Base-by-base conservation (phyloP, 306 rosid species). In the Cyclanthera cordifolia region DNA sequence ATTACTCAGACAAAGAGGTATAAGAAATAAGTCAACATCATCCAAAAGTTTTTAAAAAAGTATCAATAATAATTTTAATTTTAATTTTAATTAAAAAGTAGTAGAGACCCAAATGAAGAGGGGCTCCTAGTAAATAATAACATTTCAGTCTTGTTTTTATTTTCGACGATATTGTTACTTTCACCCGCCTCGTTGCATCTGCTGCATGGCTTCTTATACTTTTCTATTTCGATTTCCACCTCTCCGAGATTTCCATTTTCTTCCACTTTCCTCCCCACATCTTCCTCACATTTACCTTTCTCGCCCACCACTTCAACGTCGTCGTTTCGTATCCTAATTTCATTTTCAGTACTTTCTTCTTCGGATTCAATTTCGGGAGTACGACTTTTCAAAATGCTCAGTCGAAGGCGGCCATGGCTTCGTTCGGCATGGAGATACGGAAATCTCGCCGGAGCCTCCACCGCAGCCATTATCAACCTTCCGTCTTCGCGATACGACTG, bases 391-490 rank as follows among this genome's bases (percentile, higher is more conserved):
- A 77, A 73, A 72, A 93, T 65, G 74, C 79, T 53, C 14, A 94
- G 84, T 72, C 94, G 86, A 47, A 94, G 96, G 79, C 97, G 95
- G 79, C 99, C 99, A 41, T 94, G 79, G 81, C 88, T 88, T 25
- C 97, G 70, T 30, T 90, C 90, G 39, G 87, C 90, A 27, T 71
- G 82, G 69, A 94, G 85, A 37, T 80, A 87, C 9, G 82, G 68
- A 4, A 59, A 21, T 46, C 61, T 79, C 16, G 76, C 48, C 37
- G 95, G 84, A 71, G 75, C 75, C 82, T 81, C 83, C 25, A 90
- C 84, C 17, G 85, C 90, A 51, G 82, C 77, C 37, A 94, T 84
- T 39, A 94, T 75, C 0, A 94, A 74, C 82, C 96, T 49, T 32
- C 99, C 99, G 43, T 85, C 78, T 68, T 86, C 91, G 0, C 99